phyloP scores from a whole-genome alignment of 768 basidiomycete species.

The Kwoniella europaea region DNA sequence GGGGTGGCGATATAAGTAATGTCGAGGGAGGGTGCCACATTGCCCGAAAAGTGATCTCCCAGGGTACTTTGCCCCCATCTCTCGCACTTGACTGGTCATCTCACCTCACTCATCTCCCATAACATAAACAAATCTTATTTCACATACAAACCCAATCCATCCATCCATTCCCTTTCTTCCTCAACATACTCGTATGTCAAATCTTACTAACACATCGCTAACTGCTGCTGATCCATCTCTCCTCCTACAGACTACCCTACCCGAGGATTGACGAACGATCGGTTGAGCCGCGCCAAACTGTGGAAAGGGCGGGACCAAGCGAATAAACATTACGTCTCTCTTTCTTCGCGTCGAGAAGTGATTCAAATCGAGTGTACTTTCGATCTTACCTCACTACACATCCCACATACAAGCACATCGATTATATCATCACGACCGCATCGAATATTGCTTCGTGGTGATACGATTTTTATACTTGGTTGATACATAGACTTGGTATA shows the following conservation, averaged over 20 bases:
- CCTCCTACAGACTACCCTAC: background rate
- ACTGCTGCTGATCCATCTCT: background rate
- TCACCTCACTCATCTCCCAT: background rate
- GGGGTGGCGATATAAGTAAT: background rate
- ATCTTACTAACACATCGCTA: background rate
- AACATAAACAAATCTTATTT: background rate
- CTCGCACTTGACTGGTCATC: background rate
- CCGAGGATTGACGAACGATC: background rate
- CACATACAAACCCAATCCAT: background rate
- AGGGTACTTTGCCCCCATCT: background rate
- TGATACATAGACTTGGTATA: background rate
- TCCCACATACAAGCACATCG: background rate
- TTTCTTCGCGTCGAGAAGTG: slow-evolving; percentile 10
- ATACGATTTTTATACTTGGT: background rate
- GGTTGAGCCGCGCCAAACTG: background rate
- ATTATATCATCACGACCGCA: slow-evolving; percentile 1
- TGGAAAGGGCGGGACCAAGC: background rate
- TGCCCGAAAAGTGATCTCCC: background rate
- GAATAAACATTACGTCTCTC: slow-evolving; percentile 7
- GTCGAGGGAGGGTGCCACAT: background rate
- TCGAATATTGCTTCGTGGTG: background rate
- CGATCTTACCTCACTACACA: background rate
- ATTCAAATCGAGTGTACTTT: background rate
- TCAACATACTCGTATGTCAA: background rate
- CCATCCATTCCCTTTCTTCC: background rate